A percentile compares a stretch with the other conserved stretches of the same genome.
Conservation (phyloP, 495 filamentous ascomycete species). For the Aeminium ludgeri region DNA sequence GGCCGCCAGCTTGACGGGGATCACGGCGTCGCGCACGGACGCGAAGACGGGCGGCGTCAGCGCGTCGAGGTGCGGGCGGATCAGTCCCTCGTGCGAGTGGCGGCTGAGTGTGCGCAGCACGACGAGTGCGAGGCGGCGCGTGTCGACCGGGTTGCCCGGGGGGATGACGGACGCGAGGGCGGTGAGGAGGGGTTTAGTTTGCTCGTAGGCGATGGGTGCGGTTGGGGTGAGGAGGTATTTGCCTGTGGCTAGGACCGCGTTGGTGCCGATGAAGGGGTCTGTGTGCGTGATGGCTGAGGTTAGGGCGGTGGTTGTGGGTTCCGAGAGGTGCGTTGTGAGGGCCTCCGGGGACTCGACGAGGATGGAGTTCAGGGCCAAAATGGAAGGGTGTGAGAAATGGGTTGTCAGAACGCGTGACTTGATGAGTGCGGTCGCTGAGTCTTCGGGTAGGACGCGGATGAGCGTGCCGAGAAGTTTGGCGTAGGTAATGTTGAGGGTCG, state of each 20-base stretch:
- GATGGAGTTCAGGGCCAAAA: constrained; percentile 76
- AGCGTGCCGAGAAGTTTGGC: constrained; percentile 77
- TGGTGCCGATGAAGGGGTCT: constrained; percentile 65
- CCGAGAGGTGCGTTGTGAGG: constrained; percentile 44
- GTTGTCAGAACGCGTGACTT: constrained; percentile 65
- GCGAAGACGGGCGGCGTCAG: constrained; percentile 76
- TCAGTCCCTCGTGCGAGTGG: constrained; percentile 47
- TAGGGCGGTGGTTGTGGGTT: constrained; percentile 57
- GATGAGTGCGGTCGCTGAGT: constrained; percentile 49
- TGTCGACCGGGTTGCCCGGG: constrained; percentile 61
- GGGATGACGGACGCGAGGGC: constrained; percentile 54
- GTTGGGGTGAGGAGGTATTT: constrained; percentile 67
- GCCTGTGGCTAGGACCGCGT: constrained; percentile 82
- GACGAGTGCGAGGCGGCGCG: constrained; percentile 74
- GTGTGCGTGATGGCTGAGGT: constrained; percentile 65
- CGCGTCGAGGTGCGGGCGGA: constrained; percentile 58
- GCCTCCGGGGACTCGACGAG: constrained; percentile 58
- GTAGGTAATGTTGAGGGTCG: constrained; percentile 67
- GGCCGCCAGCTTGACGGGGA: constrained; percentile 86
- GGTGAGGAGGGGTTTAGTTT: constrained; percentile 61
- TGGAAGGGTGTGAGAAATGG: constrained; percentile 48
- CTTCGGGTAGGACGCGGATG: constrained; percentile 59
- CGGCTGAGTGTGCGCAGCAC: constrained; percentile 73
- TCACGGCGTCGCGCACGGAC: constrained; percentile 79
- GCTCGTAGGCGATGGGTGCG: constrained; percentile 43